These are phyloP conservation scores for Dothidotthia symphoricarpi DNA, from an alignment of 2,329 filamentous ascomycete genomes.

Conservation along the genomic window DNA sequence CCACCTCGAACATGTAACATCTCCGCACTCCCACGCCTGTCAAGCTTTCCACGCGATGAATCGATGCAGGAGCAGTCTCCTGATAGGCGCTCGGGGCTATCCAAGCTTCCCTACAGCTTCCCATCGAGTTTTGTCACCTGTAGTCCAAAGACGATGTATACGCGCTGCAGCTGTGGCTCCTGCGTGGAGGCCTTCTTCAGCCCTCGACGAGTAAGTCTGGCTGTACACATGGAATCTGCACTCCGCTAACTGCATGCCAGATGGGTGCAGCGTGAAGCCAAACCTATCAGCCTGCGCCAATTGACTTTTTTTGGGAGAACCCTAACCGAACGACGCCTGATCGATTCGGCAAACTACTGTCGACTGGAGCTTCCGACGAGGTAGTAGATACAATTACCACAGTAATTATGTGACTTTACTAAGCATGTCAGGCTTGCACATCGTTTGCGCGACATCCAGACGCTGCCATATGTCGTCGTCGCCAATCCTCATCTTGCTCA, in stretches of 20 bases:
- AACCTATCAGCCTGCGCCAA: constrained; percentile 94
- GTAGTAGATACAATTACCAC: constrained; percentile 42
- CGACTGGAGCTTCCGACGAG: constrained; percentile 88
- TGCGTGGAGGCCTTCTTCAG: constrained; percentile 58
- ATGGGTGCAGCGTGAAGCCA: constrained; percentile 89
- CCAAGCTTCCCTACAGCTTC: constrained; percentile 10
- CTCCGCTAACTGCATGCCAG: constrained; percentile 47
- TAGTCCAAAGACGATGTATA: constrained; percentile 7
- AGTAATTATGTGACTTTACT: constrained; percentile 4
- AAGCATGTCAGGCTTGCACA: constrained; percentile 69
- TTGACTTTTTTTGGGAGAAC: constrained; percentile 96
- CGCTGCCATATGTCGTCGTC: constrained; percentile 89
- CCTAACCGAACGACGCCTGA: constrained; percentile 80
- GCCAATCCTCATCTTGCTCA: constrained; percentile 92
- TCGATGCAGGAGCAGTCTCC: constrained; percentile 6
- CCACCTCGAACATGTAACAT: constrained; percentile 6
- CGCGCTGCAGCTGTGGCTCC: constrained; percentile 45
- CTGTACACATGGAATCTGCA: no score
- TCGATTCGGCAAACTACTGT: constrained; percentile 97
- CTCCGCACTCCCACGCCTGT: constrained; percentile 14
- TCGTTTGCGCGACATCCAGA: constrained; percentile 95
- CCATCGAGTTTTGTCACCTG: neutral
- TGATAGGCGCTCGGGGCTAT: constrained; percentile 7
- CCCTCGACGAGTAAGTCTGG: constrained; percentile 57
- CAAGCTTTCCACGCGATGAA: constrained; percentile 23